Evolutionary conservation across 2,329 filamentous ascomycete species (phyloP).

Genomic region (Fusarium anthophilum): DNA sequence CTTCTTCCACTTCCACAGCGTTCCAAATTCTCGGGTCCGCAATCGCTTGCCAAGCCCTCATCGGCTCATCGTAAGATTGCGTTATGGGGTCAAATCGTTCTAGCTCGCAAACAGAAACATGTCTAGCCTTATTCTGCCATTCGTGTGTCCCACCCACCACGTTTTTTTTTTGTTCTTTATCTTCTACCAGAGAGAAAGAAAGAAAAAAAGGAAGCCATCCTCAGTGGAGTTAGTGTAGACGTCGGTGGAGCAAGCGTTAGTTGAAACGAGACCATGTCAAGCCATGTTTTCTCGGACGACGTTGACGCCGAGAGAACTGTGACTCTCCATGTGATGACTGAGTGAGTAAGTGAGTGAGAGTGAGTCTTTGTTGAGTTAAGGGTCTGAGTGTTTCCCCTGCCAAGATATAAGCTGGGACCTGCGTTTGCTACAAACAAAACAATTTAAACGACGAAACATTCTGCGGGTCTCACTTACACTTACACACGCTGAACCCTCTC

Average conservation of each 20-base stretch:
- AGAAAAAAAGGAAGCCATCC: background rate
- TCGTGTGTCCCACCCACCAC: background rate
- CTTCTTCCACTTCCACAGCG: background rate
- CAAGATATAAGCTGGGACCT: background rate
- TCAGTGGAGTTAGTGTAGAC: background rate
- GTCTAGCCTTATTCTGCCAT: slow-evolving; percentile 5
- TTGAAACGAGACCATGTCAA: slow-evolving; percentile 9
- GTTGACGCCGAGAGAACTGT: background rate
- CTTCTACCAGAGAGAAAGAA: background rate
- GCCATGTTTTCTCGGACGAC: background rate
- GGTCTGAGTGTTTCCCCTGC: background rate
- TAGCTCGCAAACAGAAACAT: background rate
- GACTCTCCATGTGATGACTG: background rate
- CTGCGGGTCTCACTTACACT: background rate
- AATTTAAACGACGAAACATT: slow-evolving; percentile 12
- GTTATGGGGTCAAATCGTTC: slow-evolving; percentile 13
- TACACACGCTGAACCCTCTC: background rate
- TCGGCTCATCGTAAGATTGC: slow-evolving; percentile 5
- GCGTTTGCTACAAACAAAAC: background rate
- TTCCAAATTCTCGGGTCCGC: background rate
- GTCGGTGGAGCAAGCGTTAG: background rate
- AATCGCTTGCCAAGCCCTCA: background rate
- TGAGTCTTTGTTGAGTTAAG: background rate
- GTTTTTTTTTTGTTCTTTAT: background rate
- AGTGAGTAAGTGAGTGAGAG: no score